Percentiles rank a stretch among this genome's conserved stretches.
These are phyloP conservation scores for Lycium barbarum DNA, from an alignment of 257 asterid species.

Conservation along the genomic window DNA sequence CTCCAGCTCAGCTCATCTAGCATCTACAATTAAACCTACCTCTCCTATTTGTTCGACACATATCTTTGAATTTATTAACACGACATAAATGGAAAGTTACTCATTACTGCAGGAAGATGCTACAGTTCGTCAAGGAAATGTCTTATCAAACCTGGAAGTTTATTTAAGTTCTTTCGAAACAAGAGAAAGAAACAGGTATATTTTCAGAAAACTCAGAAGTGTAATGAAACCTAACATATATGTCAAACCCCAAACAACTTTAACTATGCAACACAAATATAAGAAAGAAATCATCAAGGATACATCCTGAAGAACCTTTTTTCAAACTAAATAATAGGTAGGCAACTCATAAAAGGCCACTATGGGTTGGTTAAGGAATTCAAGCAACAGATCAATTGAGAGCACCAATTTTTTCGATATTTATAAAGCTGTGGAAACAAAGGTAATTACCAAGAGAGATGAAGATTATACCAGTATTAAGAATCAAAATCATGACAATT, in stretches of 20 bases:
- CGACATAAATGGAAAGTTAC: neutral
- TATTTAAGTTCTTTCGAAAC: neutral
- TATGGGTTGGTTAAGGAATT: neutral
- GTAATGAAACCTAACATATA: neutral
- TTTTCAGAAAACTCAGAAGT: neutral
- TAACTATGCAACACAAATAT: neutral
- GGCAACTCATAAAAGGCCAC: neutral
- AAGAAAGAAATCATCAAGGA: neutral
- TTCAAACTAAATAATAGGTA: neutral
- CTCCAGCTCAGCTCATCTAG: neutral
- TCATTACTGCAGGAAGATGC: neutral
- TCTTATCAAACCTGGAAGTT: neutral
- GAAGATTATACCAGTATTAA: neutral
- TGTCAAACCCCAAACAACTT: neutral
- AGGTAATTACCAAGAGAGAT: neutral
- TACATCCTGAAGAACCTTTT: neutral
- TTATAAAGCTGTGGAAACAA: neutral
- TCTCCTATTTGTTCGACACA: neutral
- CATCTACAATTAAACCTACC: conserved; percentile 13
- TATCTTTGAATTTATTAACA: neutral
- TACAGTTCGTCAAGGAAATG: neutral
- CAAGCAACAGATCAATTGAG: neutral
- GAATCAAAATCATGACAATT: neutral
- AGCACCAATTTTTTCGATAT: neutral
- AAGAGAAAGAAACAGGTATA: neutral